Evolutionary conservation across 495 filamentous ascomycete genomes (phyloP).

Genomic region (Penicilliopsis zonata): DNA sequence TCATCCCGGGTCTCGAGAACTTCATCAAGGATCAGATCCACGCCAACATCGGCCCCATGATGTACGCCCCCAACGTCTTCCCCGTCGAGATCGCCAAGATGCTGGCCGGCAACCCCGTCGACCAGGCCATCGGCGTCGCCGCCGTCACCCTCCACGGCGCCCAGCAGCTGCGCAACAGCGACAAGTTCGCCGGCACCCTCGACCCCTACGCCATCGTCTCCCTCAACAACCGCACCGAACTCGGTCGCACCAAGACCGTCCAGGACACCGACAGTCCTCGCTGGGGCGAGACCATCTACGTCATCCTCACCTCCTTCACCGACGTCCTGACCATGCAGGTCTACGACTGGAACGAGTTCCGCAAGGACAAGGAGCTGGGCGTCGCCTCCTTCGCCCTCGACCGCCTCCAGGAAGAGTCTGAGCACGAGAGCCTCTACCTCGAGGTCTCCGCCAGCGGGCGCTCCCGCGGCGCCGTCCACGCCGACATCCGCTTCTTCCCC

Average conservation of each 20-base stretch:
- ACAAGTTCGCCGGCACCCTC: conserved; percentile 84
- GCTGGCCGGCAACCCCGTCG: conserved; percentile 87
- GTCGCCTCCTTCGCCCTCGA: conserved; percentile 74
- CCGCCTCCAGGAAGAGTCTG: conserved; percentile 57
- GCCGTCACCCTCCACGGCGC: conserved; percentile 86
- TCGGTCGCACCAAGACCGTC: conserved; percentile 82
- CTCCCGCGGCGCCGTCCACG: conserved; percentile 62
- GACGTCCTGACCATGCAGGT: conserved; percentile 73
- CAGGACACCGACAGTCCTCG: conserved; percentile 74
- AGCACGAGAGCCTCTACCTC: conserved; percentile 72
- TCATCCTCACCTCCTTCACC: conserved; percentile 81
- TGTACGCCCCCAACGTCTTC: conserved; percentile 96
- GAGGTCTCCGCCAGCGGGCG: conserved; percentile 81
- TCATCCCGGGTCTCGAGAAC: conserved; percentile 82
- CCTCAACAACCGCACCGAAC: conserved; percentile 64
- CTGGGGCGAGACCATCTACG: conserved; percentile 94
- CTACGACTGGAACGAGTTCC: conserved; percentile 88
- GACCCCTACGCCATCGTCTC: conserved; percentile 89
- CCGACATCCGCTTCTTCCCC: conserved; percentile 91
- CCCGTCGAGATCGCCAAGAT: conserved; percentile 98
- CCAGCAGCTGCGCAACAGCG: conserved; percentile 83
- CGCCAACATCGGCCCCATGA: conserved; percentile 82
- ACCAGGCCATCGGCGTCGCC: conserved; percentile 90
- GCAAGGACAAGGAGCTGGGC: conserved; percentile 95
- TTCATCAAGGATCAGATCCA: conserved; percentile 98